Base-by-base conservation (phyloP, 1,284 basidiomycete genomes). In the Volvariella volvacea region DNA sequence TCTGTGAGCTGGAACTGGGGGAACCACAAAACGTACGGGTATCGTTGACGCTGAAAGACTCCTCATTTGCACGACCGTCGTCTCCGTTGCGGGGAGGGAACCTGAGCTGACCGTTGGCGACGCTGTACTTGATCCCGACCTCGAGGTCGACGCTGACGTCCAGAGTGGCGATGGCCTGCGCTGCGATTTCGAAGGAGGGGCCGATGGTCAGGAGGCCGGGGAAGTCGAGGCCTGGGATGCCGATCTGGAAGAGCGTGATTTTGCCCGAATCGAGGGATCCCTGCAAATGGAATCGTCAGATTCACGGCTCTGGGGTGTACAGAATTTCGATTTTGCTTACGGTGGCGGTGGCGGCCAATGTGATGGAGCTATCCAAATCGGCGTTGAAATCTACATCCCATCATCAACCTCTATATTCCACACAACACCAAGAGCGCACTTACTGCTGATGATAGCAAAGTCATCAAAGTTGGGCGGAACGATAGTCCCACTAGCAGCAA, bases 401-500 rank as follows among this genome's bases (percentile, higher is more conserved):
- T 31, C 12, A 9, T 19, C 9, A n/a, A 3, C 17, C 20, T 41
- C 14, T 9, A 14, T 22, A 20, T 14, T 7, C 9, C 14, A 22
- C n/a, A 15, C 19, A 31, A 19, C 3, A 39, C 37, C 43, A 36
- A 20, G 9, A 12, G 54, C 37, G 56, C 14, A 20, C 62, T 51
- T 46, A 61, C 62, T 53, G 28, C 52, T 47, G 21, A 55, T 53
- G 37, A 66, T 22, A 3, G 55, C 49, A 43, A 65, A 59, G 20
- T 55, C 50, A 3, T 51, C 44, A 6, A 64, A 39, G 38, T 55
- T 51, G 0, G 71, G 71, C 1, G 73, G 73, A 3, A 74, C 41
- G 19, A 76, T 45, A 1, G 62, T 67, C 2, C 74, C 74, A 3
- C 56, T 58, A 0, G 65, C 68, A 2, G 60, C 64, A 17, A 73